Conservation (phyloP, 108 stramenopile species). For the Skeletonema marinoi region DNA sequence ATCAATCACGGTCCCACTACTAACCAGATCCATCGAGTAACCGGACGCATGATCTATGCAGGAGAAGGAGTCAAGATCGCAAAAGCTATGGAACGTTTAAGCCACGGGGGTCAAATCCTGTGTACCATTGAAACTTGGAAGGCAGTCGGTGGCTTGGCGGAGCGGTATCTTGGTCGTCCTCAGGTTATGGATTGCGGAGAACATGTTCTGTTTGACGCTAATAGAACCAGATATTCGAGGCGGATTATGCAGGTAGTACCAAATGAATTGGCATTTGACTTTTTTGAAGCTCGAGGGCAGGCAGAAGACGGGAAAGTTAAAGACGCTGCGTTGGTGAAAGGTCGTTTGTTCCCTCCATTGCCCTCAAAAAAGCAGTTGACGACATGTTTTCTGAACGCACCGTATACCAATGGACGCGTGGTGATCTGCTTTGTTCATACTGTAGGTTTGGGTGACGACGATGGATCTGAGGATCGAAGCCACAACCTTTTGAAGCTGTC, state of each 20-base stretch:
- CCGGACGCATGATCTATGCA: constrained; percentile 29
- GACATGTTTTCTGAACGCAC: constrained; percentile 43
- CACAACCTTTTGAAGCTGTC: constrained; percentile 18
- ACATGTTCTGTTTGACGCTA: constrained; percentile 31
- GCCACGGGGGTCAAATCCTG: constrained; percentile 50
- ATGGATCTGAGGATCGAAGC: background rate
- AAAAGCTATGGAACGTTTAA: constrained; percentile 34
- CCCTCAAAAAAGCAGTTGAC: constrained; percentile 34
- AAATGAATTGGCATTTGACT: constrained; percentile 37
- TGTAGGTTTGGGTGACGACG: constrained; percentile 22
- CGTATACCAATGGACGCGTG: constrained; percentile 40
- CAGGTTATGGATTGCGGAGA: constrained; percentile 44
- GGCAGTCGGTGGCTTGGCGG: constrained; percentile 22
- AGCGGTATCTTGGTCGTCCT: constrained; percentile 28
- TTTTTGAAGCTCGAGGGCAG: constrained; percentile 22
- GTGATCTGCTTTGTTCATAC: constrained; percentile 41
- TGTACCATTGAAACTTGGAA: constrained; percentile 41
- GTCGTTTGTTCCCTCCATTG: constrained; percentile 36
- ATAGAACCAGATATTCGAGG: constrained; percentile 9
- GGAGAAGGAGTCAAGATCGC: constrained; percentile 42
- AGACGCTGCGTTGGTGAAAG: constrained; percentile 15
- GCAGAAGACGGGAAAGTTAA: constrained; percentile 22
- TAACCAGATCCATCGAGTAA: constrained; percentile 18
- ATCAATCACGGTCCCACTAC: constrained; percentile 24
- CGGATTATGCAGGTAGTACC: constrained; percentile 30